phyloP scores from a whole-genome alignment of 2,329 filamentous ascomycete genomes.

The Phialophora expanda region DNA sequence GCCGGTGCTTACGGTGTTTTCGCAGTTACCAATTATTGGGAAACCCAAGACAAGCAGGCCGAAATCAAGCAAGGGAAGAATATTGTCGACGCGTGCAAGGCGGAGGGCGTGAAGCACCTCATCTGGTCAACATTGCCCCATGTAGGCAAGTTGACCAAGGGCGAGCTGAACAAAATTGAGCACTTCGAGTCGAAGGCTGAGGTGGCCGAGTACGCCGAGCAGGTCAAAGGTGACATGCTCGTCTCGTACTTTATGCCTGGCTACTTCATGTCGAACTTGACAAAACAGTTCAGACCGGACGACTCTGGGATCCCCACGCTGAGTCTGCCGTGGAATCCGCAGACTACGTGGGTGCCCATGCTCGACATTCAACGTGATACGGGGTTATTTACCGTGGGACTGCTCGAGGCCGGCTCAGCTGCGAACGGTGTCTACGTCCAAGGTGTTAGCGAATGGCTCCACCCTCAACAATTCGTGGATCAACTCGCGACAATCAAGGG shows the following conservation, averaged over 20 bases:
- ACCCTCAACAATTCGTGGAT: constrained; percentile 48
- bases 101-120: constrained; percentile 46
- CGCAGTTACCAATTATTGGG: constrained; percentile 54
- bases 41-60: constrained; percentile 48
- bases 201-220: constrained; percentile 47
- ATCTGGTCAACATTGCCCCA: constrained; percentile 50
- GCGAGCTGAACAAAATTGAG: constrained; percentile 44
- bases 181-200: constrained; percentile 53
- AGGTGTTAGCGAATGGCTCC: constrained; percentile 51
- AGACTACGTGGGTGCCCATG: constrained; percentile 49
- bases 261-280: constrained; percentile 53
- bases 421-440: constrained; percentile 51
- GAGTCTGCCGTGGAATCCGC: constrained; percentile 40
- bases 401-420: constrained; percentile 35
- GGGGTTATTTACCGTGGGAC: constrained; percentile 50
- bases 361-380: constrained; percentile 54
- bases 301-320: constrained; percentile 42
- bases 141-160: constrained; percentile 43
- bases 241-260: constrained; percentile 51
- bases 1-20: constrained; percentile 57
- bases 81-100: constrained; percentile 48
- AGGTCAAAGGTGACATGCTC: constrained; percentile 40
- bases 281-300: constrained; percentile 41
- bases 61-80: constrained; percentile 47
- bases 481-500: constrained; percentile 51